Conservation (phyloP, 441 rosid species). For the Populus tomentosa region DNA sequence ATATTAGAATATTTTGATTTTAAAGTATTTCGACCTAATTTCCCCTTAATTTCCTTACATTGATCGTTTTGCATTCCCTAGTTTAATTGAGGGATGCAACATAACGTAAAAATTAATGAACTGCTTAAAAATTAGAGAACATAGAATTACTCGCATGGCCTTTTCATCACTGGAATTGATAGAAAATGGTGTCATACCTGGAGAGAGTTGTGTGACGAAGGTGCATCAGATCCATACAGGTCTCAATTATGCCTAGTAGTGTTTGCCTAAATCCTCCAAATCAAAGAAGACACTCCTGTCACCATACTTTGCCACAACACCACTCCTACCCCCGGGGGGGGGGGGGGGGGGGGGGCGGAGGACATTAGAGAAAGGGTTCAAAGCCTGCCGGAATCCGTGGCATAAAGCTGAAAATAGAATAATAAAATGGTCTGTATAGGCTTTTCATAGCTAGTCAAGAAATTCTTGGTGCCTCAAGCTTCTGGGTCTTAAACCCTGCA, state of each 20-base stretch:
- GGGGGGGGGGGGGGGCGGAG: no score
- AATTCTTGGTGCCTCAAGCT: slow-evolving; percentile 32
- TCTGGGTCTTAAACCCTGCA: slow-evolving; percentile 50
- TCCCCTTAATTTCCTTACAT: neutral
- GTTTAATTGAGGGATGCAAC: no score
- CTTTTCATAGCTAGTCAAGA: neutral
- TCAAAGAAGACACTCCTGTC: slow-evolving; percentile 97
- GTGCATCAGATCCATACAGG: slow-evolving; percentile 94
- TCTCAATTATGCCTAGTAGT: slow-evolving; percentile 91
- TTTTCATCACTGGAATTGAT: neutral
- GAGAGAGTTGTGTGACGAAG: slow-evolving; percentile 90
- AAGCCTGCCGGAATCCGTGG: neutral
- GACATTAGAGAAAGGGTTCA: neutral
- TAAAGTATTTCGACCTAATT: neutral
- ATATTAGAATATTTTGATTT: no score
- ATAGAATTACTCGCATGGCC: neutral
- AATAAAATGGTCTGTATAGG: neutral
- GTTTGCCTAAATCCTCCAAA: slow-evolving; percentile 91
- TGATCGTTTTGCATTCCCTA: neutral
- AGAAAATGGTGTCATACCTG: slow-evolving; percentile 43
- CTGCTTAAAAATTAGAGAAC: neutral
- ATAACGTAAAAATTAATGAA: neutral
- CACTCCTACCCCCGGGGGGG: slow-evolving; percentile 29
- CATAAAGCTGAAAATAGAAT: neutral
- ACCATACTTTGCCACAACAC: slow-evolving; percentile 73